Evolutionary conservation across 2,329 filamentous ascomycete species (phyloP).

Genomic region (Rasamsonia emersonii): DNA sequence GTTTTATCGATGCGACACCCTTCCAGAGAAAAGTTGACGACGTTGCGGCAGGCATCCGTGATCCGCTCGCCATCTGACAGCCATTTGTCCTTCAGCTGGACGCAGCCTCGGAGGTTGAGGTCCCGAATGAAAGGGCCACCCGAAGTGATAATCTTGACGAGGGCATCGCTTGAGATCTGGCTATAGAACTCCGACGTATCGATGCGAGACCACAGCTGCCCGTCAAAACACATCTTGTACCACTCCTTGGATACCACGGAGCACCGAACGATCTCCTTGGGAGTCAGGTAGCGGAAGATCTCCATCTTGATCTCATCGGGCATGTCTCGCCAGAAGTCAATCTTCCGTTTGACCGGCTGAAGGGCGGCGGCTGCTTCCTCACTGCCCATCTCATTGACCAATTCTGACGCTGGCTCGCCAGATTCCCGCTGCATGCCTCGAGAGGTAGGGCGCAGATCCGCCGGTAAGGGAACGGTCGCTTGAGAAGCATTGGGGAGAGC

Average conservation of each 20-base stretch:
- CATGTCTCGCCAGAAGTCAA: slow-evolving; percentile 71
- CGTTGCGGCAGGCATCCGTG: slow-evolving; percentile 74
- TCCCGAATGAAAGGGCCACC: slow-evolving; percentile 87
- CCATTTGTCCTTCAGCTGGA: slow-evolving; percentile 79
- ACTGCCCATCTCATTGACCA: slow-evolving; percentile 28
- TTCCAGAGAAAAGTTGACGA: slow-evolving; percentile 80
- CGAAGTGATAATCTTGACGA: slow-evolving; percentile 74
- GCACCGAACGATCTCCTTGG: slow-evolving; percentile 70
- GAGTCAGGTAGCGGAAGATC: slow-evolving; percentile 66
- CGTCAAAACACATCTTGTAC: slow-evolving; percentile 80
- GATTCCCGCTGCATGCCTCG: slow-evolving; percentile 23
- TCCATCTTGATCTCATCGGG: slow-evolving; percentile 74
- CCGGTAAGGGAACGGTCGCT: slow-evolving; percentile 55
- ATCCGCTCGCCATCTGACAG: slow-evolving; percentile 58
- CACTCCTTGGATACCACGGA: slow-evolving; percentile 73
- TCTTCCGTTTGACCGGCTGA: slow-evolving; percentile 21
- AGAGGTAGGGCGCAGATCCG: slow-evolving; percentile 48
- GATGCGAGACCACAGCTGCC: slow-evolving; percentile 81
- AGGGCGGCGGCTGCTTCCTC: slow-evolving; percentile 10
- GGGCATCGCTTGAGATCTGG: slow-evolving; percentile 72
- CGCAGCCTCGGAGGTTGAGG: slow-evolving; percentile 81
- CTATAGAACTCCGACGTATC: slow-evolving; percentile 82
- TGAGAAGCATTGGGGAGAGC: slow-evolving; percentile 25
- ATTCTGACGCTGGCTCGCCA: slow-evolving; percentile 21
- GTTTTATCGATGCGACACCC: slow-evolving; percentile 78